A percentile compares a stretch with the other conserved stretches of the same genome.
Evolutionary conservation across 352 stramenopile genomes (phyloP).

Genomic region (Stramenopiles sp.): DNA sequence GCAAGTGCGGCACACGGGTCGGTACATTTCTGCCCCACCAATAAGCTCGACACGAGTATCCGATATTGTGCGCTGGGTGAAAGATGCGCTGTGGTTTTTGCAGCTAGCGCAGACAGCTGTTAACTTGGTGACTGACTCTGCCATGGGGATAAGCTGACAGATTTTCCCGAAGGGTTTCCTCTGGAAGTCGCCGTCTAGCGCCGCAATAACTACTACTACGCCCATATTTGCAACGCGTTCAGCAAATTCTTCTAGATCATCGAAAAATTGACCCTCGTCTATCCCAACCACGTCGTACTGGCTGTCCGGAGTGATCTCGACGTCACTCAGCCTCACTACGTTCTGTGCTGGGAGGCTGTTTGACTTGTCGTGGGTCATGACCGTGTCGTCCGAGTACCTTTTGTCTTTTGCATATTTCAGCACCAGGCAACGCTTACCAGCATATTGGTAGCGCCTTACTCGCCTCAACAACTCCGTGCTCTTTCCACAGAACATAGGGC

Average conservation of each 20-base stretch:
- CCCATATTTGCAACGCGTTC: constrained; percentile 39
- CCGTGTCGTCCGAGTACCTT: constrained; percentile 35
- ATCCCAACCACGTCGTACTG: constrained; percentile 58
- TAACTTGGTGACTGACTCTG: constrained; percentile 53
- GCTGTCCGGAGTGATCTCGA: constrained; percentile 33
- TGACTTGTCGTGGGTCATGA: constrained; percentile 41
- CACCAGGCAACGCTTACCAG: constrained; percentile 47
- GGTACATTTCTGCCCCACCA: constrained; percentile 46
- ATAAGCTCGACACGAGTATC: constrained; percentile 51
- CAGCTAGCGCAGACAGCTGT: constrained; percentile 55
- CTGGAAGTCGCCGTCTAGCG: constrained; percentile 32
- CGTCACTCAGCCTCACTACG: constrained; percentile 32
- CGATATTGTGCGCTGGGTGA: constrained; percentile 42
- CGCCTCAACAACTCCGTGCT: constrained; percentile 57
- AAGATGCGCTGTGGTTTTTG: constrained; percentile 42
- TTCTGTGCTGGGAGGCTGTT: constrained; percentile 31
- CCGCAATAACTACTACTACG: constrained; percentile 41
- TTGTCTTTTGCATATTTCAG: constrained; percentile 53
- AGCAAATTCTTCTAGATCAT: constrained; percentile 49
- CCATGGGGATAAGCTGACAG: constrained; percentile 40
- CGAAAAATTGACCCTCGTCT: constrained; percentile 60
- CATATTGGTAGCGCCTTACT: constrained; percentile 48
- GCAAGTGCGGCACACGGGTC: constrained; percentile 48
- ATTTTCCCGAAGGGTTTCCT: constrained; percentile 42
- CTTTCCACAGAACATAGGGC: constrained; percentile 63